Conservation (phyloP, 1,284 basidiomycete genomes). For the Ustilago hordei region DNA sequence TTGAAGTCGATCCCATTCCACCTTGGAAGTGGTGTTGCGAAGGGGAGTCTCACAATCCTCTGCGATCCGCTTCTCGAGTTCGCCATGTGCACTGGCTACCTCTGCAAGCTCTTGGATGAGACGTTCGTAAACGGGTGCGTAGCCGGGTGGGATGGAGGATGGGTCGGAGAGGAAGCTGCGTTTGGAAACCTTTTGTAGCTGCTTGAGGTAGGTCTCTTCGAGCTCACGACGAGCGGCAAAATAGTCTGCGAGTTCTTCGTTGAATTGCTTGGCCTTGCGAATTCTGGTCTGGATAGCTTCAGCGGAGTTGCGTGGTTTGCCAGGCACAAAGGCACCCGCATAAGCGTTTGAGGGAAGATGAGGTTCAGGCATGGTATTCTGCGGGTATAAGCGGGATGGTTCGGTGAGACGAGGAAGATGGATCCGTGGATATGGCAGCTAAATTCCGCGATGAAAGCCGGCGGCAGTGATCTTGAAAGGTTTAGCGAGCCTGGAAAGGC, state of each 20-base stretch:
- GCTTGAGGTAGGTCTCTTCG: constrained; percentile 72
- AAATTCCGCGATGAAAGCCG: not conserved
- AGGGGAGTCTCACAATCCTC: constrained; percentile 68
- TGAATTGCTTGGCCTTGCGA: constrained; percentile 60
- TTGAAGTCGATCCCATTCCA: constrained; percentile 59
- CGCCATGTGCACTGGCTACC: constrained; percentile 59
- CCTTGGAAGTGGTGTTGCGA: constrained; percentile 58
- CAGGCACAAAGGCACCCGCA: constrained; percentile 51
- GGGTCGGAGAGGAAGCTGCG: constrained; percentile 68
- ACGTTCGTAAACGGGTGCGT: constrained; percentile 65
- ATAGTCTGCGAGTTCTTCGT: constrained; percentile 71
- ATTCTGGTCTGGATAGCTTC: constrained; percentile 47
- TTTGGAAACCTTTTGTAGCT: constrained; percentile 71
- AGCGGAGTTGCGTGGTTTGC: constrained; percentile 41
- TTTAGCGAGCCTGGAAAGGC: not conserved
- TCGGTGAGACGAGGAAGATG: not conserved
- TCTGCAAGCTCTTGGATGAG: constrained; percentile 66
- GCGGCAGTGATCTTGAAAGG: not conserved
- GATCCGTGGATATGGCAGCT: not conserved
- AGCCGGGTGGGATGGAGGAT: constrained; percentile 58
- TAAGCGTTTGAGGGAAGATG: constrained; percentile 47
- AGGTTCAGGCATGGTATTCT: constrained; percentile 31
- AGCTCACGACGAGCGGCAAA: constrained; percentile 72
- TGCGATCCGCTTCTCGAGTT: constrained; percentile 62
- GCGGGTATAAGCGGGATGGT: not conserved